Conservation (phyloP, 306 rosid species). For the Pyrus betulifolia region DNA sequence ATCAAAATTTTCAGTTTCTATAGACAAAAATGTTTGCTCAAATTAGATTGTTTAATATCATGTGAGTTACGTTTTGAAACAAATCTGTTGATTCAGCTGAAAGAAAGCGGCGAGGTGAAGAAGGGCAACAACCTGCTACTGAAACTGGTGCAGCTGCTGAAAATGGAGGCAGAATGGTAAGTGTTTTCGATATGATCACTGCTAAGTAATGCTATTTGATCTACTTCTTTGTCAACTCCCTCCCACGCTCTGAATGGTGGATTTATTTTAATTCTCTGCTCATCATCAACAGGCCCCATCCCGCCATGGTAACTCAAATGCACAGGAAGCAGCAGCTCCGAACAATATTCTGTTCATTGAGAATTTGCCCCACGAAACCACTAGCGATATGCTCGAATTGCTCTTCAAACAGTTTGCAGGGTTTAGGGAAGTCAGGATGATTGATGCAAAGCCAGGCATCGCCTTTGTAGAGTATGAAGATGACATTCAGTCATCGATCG, state of each 20-base stretch:
- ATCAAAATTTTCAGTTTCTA: neutral
- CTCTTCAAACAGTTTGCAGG: constrained; percentile 95
- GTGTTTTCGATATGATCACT: constrained; percentile 4
- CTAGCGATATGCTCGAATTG: constrained; percentile 82
- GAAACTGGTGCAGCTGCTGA: constrained; percentile 64
- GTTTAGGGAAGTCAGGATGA: constrained; percentile 92
- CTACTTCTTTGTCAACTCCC: neutral
- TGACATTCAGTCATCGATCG: constrained; percentile 85
- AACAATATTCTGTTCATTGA: constrained; percentile 87
- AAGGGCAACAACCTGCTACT: constrained; percentile 41
- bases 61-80: neutral
- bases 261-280: neutral
- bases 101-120: constrained; percentile 65
- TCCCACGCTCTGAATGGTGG: neutral
- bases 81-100: constrained; percentile 56
- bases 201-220: neutral
- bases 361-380: constrained; percentile 87
- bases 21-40: neutral
- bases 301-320: constrained; percentile 52
- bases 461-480: constrained; percentile 94
- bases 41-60: neutral
- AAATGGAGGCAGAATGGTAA: constrained; percentile 72
- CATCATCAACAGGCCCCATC: constrained; percentile 46
- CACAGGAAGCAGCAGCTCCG: constrained; percentile 75
- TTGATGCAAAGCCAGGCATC: constrained; percentile 96